Percentiles rank a stretch among this genome's conserved stretches.
Evolutionary conservation across 305 asterid species (phyloP).

Genomic region (Withania somnifera): DNA sequence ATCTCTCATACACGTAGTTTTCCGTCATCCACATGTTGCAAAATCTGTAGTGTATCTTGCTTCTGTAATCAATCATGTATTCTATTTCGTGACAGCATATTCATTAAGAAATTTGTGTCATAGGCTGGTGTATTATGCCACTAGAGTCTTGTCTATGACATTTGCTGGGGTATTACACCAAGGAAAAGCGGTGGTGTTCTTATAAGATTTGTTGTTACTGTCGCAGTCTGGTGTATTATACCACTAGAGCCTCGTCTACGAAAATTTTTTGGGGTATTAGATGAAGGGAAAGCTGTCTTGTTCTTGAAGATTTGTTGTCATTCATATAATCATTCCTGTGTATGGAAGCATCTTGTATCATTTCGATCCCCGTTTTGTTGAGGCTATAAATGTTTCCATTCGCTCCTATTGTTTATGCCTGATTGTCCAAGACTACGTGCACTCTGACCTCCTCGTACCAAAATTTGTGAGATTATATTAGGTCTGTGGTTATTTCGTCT

Average conservation of each 20-base stretch:
- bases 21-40: conserved; percentile 1
- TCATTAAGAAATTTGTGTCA: conserved; percentile 10
- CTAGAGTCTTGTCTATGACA: not conserved
- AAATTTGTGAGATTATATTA: too few species aligned
- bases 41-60: conserved; percentile 5
- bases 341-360: conserved; percentile 19
- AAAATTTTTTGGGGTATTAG: conserved; percentile 13
- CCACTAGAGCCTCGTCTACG: conserved; percentile 8
- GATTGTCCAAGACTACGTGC: not conserved
- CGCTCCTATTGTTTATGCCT: not conserved
- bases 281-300: conserved; percentile 8
- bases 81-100: conserved; percentile 6
- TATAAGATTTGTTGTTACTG: not conserved
- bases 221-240: conserved; percentile 20
- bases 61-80: conserved; percentile 20
- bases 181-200: conserved; percentile 12
- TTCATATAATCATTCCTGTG: not conserved
- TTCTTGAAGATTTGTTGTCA: conserved; percentile 5
- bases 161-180: conserved; percentile 13
- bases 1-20: conserved; percentile 12
- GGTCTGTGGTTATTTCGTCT: too few species aligned
- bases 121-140: conserved; percentile 19
- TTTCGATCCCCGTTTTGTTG: not conserved
- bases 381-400: not conserved
- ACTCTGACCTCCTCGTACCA: too few species aligned